Evolutionary conservation across 2,329 filamentous ascomycete species (phyloP), one percentile per base, ranked within the genome.

Genomic region (Chrysoporthe cubensis): DNA sequence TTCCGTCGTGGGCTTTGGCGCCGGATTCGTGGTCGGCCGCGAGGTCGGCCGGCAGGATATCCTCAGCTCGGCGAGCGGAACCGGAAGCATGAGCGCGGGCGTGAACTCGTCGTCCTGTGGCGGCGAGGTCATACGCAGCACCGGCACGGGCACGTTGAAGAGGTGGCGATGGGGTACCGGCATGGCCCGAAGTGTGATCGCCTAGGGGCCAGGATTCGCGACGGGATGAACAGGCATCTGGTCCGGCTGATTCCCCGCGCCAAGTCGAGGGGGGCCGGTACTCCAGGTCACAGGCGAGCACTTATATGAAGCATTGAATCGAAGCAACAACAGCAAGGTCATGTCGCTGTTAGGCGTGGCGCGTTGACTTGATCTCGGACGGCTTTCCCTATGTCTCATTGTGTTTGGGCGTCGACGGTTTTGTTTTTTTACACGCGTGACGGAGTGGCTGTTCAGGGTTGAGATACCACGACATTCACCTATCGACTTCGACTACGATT

Each of bases 1-100:
- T 3, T 89, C 87, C 8, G 89, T 90, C 1, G 88, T 91, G 44
- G 88, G 88, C 2, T 91, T 91, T 71, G 88, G 89, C 2, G 89
- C 89, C 9, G 89, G 89, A 13, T 90, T 90, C 73, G 88, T 90
- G 34, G 88, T 90, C 68, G 89, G 89, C 5, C 82, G 88, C 37
- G 89, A 91, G 72, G 88, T 89, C 34, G 89, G 89, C 3, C 83
- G 86, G 44, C 86, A 90, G 71, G 88, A 91, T 73, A 80, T 80
- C 14, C 75, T 85, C n/a, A 78, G 78, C 11, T 80, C 79, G 18
- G 76, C 82, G 52, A 75, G 81, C 54, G 76, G 79, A 40, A 44
- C 67, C 46, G 76, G 79, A 58, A 78, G 78, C 14, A 54, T 69
- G 44, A 77, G 75, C 26, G 74, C 76, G 2, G 73, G 76, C 7